These are phyloP conservation scores for Penicillium sp. DNA, from an alignment of 2,329 filamentous ascomycete species.

Conservation along the genomic window DNA sequence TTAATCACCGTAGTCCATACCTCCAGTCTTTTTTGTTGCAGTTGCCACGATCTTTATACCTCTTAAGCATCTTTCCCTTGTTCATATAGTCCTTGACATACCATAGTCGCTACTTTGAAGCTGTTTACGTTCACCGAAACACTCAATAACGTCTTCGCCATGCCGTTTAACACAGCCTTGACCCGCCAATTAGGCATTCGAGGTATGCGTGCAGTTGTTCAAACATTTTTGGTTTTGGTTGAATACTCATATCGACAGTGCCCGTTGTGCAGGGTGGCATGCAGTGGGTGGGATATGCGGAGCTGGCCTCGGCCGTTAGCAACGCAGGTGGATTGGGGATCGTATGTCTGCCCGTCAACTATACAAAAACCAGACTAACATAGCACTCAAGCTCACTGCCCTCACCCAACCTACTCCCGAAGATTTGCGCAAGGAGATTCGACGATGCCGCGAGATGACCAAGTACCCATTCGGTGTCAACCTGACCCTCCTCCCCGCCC, in stretches of 20 bases:
- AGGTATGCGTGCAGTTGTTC: constrained; percentile 26
- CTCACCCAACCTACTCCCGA: constrained; percentile 89
- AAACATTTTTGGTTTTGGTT: background rate
- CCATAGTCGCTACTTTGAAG: background rate
- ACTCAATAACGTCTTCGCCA: constrained; percentile 26
- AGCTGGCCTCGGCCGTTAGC: constrained; percentile 51
- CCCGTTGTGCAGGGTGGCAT: constrained; percentile 51
- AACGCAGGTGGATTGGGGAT: constrained; percentile 52
- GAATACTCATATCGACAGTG: constrained; percentile 30
- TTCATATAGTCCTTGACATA: background rate
- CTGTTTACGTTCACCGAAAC: background rate
- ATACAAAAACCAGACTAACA: background rate
- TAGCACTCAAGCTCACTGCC: constrained; percentile 43
- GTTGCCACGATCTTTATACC: background rate
- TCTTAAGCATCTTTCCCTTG: constrained; percentile 3
- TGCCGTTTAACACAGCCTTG: constrained; percentile 63
- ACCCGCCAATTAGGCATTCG: constrained; percentile 56
- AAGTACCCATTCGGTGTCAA: constrained; percentile 76
- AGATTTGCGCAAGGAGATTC: constrained; percentile 90
- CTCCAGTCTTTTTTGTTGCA: constrained; percentile 1
- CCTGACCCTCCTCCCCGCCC: constrained; percentile 83
- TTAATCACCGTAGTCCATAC: constrained; percentile 9
- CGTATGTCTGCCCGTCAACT: constrained; percentile 30
- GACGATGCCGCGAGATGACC: constrained; percentile 69
- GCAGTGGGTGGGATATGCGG: constrained; percentile 55